Percentiles rank a stretch among this genome's conserved stretches.
Evolutionary conservation across 306 rosid species (phyloP).

Genomic region (Lathyrus oleraceus): DNA sequence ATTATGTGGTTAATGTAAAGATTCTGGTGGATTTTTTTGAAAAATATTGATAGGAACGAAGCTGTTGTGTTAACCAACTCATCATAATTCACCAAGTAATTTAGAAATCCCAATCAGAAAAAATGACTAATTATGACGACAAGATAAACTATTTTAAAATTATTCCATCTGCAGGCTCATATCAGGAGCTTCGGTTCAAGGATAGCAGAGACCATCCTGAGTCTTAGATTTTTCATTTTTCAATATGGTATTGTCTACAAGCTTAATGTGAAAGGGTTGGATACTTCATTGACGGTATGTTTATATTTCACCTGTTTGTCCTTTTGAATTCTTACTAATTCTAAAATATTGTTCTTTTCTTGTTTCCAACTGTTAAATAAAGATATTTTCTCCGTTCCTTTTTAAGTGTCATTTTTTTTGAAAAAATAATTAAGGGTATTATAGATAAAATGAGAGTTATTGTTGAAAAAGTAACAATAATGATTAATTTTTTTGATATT

Average conservation of each 20-base stretch:
- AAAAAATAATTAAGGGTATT: no score
- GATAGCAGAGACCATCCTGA: conserved; percentile 79
- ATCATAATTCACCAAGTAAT: not conserved
- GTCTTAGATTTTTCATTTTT: conserved; percentile 88
- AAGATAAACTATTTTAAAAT: not conserved
- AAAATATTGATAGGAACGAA: not conserved
- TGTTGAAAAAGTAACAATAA: no score
- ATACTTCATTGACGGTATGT: conserved; percentile 82
- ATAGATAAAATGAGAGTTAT: no score
- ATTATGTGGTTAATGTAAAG: conserved; percentile 3
- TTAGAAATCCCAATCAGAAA: not conserved
- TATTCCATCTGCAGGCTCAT: conserved; percentile 59
- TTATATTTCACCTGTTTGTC: not conserved
- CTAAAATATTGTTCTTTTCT: not conserved
- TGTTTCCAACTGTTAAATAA: conserved; percentile 2
- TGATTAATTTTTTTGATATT: no score
- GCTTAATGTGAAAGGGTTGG: conserved; percentile 57
- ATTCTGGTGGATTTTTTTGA: not conserved
- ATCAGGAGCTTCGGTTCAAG: conserved; percentile 75
- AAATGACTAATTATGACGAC: not conserved
- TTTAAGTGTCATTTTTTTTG: no score
- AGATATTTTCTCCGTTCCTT: no score
- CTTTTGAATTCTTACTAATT: not conserved
- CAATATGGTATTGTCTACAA: conserved; percentile 94
- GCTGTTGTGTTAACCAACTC: not conserved